Conservation (phyloP, 768 basidiomycete genomes). For the Sarcodon sp. region DNA sequence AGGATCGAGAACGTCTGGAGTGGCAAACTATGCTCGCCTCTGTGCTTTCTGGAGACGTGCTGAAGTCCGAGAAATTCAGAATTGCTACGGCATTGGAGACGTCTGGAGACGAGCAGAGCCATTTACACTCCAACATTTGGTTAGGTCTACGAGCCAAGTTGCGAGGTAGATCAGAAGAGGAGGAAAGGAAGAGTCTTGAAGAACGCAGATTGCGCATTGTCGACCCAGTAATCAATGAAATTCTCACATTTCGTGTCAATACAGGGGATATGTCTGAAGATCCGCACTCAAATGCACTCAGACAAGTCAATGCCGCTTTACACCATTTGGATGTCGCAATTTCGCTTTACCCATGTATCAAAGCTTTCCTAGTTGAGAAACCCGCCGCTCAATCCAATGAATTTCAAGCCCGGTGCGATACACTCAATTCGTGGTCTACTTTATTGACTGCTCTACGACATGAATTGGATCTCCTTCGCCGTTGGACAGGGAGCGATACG, state of each 20-base stretch:
- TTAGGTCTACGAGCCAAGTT: conserved; percentile 82
- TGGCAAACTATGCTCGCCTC: conserved; percentile 96
- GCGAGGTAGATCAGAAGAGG: conserved; percentile 64
- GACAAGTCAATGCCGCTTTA: conserved; percentile 53
- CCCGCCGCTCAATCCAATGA: conserved; percentile 46
- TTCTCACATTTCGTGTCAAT: conserved; percentile 61
- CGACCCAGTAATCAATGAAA: conserved; percentile 75
- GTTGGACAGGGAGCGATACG: conserved; percentile 90
- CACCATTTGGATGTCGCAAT: conserved; percentile 71
- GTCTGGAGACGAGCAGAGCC: conserved; percentile 55
- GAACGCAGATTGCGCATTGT: conserved; percentile 74
- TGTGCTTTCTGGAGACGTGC: conserved; percentile 86
- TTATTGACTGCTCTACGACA: conserved; percentile 74
- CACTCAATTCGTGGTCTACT: conserved; percentile 88
- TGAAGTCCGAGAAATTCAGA: conserved; percentile 89
- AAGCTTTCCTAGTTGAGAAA: conserved; percentile 70
- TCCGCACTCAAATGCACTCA: conserved; percentile 32
- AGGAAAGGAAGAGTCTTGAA: conserved; percentile 72
- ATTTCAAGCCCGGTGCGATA: conserved; percentile 78
- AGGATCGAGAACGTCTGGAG: conserved; percentile 76
- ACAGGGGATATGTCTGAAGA: conserved; percentile 20
- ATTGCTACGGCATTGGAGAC: conserved; percentile 72
- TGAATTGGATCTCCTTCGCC: conserved; percentile 68
- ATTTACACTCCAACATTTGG: conserved; percentile 67
- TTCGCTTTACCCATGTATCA: conserved; percentile 76